phyloP scores from a whole-genome alignment of 805 yeast species.

The Barnettozyma pratensis region DNA sequence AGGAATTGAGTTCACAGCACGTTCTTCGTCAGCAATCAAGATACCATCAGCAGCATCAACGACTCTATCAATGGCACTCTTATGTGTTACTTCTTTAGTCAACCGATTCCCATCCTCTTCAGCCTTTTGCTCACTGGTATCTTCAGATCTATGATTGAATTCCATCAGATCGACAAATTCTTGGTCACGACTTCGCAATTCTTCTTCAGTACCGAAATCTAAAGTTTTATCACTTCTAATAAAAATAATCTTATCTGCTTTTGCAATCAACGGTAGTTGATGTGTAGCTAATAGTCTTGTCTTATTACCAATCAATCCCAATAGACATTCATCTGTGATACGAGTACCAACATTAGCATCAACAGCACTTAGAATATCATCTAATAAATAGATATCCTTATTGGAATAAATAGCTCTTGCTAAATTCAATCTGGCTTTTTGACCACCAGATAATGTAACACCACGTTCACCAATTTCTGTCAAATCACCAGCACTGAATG shows the following conservation, averaged over 20 bases:
- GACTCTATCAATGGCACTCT: not conserved
- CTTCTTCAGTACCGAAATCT: conserved; percentile 53
- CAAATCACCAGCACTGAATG: conserved; percentile 65
- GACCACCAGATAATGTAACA: conserved; percentile 74
- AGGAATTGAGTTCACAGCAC: conserved; percentile 34
- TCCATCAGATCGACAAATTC: conserved; percentile 48
- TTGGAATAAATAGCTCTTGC: conserved; percentile 68
- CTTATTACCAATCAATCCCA: conserved; percentile 46
- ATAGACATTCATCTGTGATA: conserved; percentile 59
- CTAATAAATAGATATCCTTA: conserved; percentile 53
- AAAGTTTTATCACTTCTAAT: conserved; percentile 57
- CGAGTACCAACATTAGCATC: conserved; percentile 77
- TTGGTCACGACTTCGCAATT: conserved; percentile 38
- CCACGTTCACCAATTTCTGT: conserved; percentile 86
- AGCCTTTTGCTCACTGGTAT: not conserved
- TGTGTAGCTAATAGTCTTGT: conserved; percentile 81
- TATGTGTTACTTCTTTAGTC: not conserved
- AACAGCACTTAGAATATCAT: conserved; percentile 67
- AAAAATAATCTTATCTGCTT: conserved; percentile 65
- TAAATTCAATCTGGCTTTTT: conserved; percentile 56
- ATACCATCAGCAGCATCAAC: conserved; percentile 15
- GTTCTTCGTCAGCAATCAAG: conserved; percentile 26
- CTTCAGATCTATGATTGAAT: conserved; percentile 16
- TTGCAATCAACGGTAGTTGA: conserved; percentile 61
- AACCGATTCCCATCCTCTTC: not conserved